phyloP scores from a whole-genome alignment of 2,329 filamentous ascomycete species.

The Emergomyces orientalis region DNA sequence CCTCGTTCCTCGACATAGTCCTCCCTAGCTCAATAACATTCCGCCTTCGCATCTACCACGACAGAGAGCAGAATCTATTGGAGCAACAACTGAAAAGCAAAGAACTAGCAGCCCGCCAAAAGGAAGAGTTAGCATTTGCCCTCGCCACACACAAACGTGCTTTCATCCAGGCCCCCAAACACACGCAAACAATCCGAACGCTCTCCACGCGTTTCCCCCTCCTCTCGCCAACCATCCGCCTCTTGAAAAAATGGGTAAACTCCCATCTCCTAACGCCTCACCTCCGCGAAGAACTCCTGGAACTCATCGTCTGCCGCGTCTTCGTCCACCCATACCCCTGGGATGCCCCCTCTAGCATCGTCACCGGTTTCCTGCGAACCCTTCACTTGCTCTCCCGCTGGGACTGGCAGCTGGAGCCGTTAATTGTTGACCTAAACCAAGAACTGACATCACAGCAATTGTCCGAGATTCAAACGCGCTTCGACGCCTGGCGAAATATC shows the following conservation, averaged over 20 bases:
- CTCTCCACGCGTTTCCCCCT: conserved; percentile 71
- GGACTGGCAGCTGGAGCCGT: conserved; percentile 81
- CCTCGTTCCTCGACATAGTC: conserved; percentile 71
- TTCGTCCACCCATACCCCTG: conserved; percentile 80
- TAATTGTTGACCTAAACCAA: conserved; percentile 64
- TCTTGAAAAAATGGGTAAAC: conserved; percentile 84
- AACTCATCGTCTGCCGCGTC: conserved; percentile 66
- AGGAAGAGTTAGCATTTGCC: conserved; percentile 60
- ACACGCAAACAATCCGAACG: conserved; percentile 71
- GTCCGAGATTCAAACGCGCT: conserved; percentile 56
- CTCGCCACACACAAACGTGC: conserved; percentile 62
- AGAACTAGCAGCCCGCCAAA: conserved; percentile 52
- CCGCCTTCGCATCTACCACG: conserved; percentile 78
- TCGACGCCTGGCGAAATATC: conserved; percentile 76
- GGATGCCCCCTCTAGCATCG: conserved; percentile 63
- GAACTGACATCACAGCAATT: conserved; percentile 55
- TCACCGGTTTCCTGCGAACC: conserved; percentile 72
- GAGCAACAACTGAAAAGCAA: conserved; percentile 71
- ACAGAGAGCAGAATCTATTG: conserved; percentile 72
- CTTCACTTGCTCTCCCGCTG: conserved; percentile 72
- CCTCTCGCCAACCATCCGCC: conserved; percentile 70
- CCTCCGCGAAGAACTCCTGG: conserved; percentile 69
- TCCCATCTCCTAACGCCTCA: conserved; percentile 70
- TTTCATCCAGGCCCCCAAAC: conserved; percentile 63
- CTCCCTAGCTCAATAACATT: conserved; percentile 66